Evolutionary conservation across 148 eudicot genomes (phyloP).

Genomic region (Vaccinium vitisidaea): DNA sequence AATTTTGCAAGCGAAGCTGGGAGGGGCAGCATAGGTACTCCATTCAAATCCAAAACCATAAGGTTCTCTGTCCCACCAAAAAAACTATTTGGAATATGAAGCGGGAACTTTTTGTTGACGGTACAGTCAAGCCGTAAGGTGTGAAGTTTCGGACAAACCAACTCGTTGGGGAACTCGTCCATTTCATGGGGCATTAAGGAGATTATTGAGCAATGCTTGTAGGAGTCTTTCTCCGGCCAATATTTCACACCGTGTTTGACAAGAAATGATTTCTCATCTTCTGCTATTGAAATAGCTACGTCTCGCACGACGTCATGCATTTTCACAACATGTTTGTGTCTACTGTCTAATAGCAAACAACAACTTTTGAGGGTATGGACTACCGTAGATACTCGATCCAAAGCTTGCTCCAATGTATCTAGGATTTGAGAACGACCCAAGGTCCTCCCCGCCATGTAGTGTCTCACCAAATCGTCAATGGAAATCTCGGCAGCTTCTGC

Average conservation of each 20-base stretch:
- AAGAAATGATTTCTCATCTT: background rate
- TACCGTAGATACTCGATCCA: background rate
- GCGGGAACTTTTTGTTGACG: accelerated
- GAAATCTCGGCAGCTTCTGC: background rate
- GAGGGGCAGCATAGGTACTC: background rate
- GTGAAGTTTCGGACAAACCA: background rate
- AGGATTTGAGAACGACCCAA: background rate
- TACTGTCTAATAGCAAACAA: background rate
- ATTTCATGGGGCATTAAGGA: background rate
- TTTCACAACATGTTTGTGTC: background rate
- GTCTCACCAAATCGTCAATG: background rate
- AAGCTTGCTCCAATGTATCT: background rate
- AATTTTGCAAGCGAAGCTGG: background rate
- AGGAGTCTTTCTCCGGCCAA: background rate
- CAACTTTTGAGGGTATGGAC: background rate
- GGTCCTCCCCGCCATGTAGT: background rate
- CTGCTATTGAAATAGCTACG: background rate
- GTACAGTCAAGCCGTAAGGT: background rate
- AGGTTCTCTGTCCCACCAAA: background rate
- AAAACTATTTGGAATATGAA: background rate
- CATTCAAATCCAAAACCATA: background rate
- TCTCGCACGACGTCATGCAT: background rate
- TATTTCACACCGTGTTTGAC: background rate
- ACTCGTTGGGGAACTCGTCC: background rate
- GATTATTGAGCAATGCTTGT: background rate